Evolutionary conservation across 371 early-diverging fungal species (phyloP), one percentile per base, ranked within the genome.

Genomic region (Thermomucor indicae-seudaticae): DNA sequence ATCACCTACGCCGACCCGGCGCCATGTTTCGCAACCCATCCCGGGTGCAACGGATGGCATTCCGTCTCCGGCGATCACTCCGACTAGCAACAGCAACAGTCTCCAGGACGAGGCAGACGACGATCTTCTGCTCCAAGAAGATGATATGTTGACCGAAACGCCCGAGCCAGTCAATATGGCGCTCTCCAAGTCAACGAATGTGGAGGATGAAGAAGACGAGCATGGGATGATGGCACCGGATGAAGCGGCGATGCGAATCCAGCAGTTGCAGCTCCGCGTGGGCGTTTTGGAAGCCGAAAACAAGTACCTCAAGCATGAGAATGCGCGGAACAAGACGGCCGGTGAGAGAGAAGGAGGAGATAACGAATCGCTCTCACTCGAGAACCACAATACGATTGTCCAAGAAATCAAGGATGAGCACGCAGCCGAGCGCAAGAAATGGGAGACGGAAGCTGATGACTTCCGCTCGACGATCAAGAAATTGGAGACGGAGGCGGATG

Each of bases 241-340:
- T 37, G 66, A 73, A 22, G 57, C 64, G n/a, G 58, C 62, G 12
- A 65, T 75, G 60, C 65, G 65, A 10, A 41, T 79, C n/a, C 77
- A 79, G 40, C 78, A 77, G 29, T 49, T 77, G 2, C 74, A 75
- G 40, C 38, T 75, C 8, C 69, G 75, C 25, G 67, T 80, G 6
- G 78, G 75, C 42, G 72, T 77, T 0, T 55, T 80, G 16, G 78
- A 77, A 54, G 72, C 75, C 4, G 80, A 80, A 57, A 80, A 80
- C 51, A 63, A 69, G 32, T 65, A 49, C 27, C 55, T 79, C 10
- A 75, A 75, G 22, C 49, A 72, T 1, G 72, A 79, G 39, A 73
- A 75, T 44, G 66, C 73, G 2, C 75, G 75, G 47, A 66, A 67
- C 40, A 70, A 67, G 37, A 53, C 53, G 4, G 65, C 60, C 1